Conservation (phyloP, 768 basidiomycete genomes). For the Pisolithus marmoratus region DNA sequence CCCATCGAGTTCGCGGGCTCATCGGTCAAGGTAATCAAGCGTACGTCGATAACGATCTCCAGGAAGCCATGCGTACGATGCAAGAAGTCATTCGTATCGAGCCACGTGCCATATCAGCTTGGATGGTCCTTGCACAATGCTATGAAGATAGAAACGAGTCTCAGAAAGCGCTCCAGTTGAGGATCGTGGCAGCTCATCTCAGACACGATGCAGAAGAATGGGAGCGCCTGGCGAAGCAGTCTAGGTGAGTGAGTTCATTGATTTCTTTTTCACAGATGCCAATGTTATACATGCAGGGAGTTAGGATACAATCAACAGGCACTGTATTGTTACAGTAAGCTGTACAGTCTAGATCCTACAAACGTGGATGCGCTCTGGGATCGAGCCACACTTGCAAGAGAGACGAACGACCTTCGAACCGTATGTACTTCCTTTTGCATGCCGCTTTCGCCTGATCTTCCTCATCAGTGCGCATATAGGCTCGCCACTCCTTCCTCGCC, state of each 20-base stretch:
- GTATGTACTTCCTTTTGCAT: constrained; percentile 33
- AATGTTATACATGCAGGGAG: constrained; percentile 33
- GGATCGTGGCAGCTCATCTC: constrained; percentile 89
- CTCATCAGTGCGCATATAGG: constrained; percentile 7
- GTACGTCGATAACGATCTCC: constrained; percentile 65
- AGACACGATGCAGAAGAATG: constrained; percentile 81
- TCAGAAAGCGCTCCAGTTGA: constrained; percentile 71
- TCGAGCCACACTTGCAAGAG: constrained; percentile 73
- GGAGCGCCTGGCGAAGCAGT: constrained; percentile 73
- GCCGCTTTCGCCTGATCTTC: neutral
- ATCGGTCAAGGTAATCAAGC: constrained; percentile 86
- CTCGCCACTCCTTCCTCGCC: constrained; percentile 23
- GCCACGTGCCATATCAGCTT: constrained; percentile 75
- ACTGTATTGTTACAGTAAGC: constrained; percentile 86
- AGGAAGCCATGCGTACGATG: constrained; percentile 71
- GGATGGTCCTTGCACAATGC: constrained; percentile 84
- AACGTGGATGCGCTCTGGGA: constrained; percentile 91
- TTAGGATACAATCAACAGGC: constrained; percentile 79
- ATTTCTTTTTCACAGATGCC: constrained; percentile 41
- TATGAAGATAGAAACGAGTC: constrained; percentile 66
- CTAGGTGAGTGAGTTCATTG: constrained; percentile 50
- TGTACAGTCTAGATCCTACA: constrained; percentile 67
- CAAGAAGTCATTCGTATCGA: constrained; percentile 93
- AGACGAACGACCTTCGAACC: constrained; percentile 62
- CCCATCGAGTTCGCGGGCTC: constrained; percentile 64